These are phyloP conservation scores for Vanilla planifolia DNA, from an alignment of 106 monocot genomes.

Conservation along the genomic window DNA sequence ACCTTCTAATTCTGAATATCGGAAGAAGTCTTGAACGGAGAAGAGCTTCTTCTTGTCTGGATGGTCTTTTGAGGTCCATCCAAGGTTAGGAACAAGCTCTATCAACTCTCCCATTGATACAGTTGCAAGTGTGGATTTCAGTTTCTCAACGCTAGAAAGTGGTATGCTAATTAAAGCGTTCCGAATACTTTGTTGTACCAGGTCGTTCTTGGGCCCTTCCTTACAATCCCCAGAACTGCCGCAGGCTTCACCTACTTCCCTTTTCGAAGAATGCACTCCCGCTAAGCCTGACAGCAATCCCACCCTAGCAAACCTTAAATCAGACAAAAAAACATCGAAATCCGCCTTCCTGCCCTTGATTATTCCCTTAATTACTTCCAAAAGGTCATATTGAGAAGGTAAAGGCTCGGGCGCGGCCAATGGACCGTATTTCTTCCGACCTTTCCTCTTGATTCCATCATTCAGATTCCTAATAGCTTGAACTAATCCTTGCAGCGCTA, in stretches of 20 bases:
- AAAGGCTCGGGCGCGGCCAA: neutral
- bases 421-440: neutral
- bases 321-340: constrained; percentile 2
- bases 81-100: constrained; percentile 54
- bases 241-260: constrained; percentile 10
- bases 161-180: constrained; percentile 48
- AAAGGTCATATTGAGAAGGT: neutral
- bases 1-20: constrained; percentile 70
- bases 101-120: constrained; percentile 52
- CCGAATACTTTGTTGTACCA: constrained; percentile 14
- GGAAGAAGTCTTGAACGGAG: constrained; percentile 78
- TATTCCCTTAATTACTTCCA: neutral
- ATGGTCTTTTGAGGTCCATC: constrained; percentile 37
- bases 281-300: constrained; percentile 19
- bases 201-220: constrained; percentile 15
- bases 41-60: constrained; percentile 80
- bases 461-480: neutral
- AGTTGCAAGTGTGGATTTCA: constrained; percentile 42
- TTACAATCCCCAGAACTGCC: constrained; percentile 29
- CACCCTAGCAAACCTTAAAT: constrained; percentile 1
- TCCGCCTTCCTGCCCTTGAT: constrained; percentile 1
- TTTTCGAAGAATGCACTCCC: constrained; percentile 17
- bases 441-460: neutral
- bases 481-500: constrained; percentile 5
- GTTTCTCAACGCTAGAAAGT: constrained; percentile 59